A percentile compares a stretch with the other conserved stretches of the same genome.
Evolutionary conservation across 2,329 filamentous ascomycete species (phyloP).

Genomic region (Ambrosiella cleistominuta): DNA sequence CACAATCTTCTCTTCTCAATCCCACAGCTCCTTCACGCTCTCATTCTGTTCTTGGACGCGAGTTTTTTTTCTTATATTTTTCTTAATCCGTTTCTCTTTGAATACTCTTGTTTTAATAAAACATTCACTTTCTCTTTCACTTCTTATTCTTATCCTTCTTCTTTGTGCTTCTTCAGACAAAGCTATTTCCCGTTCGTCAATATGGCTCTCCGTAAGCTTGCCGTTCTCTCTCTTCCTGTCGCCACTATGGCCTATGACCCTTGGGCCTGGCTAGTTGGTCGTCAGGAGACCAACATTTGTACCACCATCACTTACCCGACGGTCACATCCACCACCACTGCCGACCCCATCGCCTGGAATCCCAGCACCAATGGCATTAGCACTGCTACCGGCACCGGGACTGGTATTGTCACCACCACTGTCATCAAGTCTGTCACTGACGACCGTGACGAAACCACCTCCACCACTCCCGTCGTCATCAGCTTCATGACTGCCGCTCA

Average conservation of each 20-base stretch:
- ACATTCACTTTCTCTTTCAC: not conserved
- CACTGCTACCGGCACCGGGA: not conserved
- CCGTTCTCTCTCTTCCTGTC: slow-evolving; percentile 9
- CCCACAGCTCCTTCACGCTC: not conserved
- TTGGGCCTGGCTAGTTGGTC: slow-evolving; percentile 2
- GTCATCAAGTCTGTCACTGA: not conserved
- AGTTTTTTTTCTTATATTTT: not conserved
- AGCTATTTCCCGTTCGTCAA: not conserved
- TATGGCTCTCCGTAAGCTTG: slow-evolving; percentile 8
- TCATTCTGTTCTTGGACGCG: not conserved
- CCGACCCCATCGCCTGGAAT: not conserved
- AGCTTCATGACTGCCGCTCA: not conserved
- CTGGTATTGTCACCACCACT: not conserved
- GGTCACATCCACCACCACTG: not conserved
- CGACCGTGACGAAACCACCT: not conserved
- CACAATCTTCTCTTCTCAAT: not conserved
- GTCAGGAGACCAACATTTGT: slow-evolving; percentile 5
- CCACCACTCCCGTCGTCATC: not conserved
- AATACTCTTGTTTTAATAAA: not conserved
- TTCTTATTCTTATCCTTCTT: not conserved
- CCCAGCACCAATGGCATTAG: not conserved
- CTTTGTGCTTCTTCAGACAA: not conserved
- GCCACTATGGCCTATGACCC: slow-evolving; percentile 8
- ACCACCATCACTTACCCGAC: not conserved
- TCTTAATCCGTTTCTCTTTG: not conserved